Conservation (phyloP, 495 filamentous ascomycete genomes). For the Lichina pygmaea region DNA sequence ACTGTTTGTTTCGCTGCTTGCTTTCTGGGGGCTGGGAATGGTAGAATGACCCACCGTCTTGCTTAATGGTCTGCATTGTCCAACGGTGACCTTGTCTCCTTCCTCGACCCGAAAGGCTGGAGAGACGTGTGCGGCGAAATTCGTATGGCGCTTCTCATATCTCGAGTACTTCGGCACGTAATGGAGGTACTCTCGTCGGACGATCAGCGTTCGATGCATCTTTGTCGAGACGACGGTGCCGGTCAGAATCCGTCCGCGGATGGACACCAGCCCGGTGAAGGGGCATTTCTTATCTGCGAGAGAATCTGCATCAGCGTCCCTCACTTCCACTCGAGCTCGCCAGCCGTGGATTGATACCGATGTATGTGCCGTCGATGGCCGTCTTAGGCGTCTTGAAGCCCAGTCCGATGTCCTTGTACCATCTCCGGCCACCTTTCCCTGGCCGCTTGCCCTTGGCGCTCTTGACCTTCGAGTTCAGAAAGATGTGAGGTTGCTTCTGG, state of each 20-base stretch:
- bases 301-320: neutral
- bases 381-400: conserved; percentile 94
- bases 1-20: too few relatives aligned
- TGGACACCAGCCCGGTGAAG: conserved; percentile 91
- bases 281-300: conserved; percentile 97
- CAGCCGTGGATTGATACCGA: conserved; percentile 43
- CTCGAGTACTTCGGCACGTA: conserved; percentile 95
- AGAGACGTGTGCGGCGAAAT: conserved; percentile 92
- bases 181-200: conserved; percentile 99
- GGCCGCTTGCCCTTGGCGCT: conserved; percentile 54
- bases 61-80: conserved; percentile 92
- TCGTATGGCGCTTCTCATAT: conserved; percentile 99
- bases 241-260: conserved; percentile 98
- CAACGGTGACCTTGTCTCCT: conserved; percentile 95
- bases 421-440: conserved; percentile 76
- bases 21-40: too few relatives aligned
- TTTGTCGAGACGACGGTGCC: conserved; percentile 97
- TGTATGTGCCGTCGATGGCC: conserved; percentile 95
- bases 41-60: conserved; percentile 59
- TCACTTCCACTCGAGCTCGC: neutral
- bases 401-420: conserved; percentile 98
- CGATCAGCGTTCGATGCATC: conserved; percentile 98
- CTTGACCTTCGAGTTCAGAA: conserved; percentile 73
- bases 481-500: conserved; percentile 99
- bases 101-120: conserved; percentile 99